These are phyloP conservation scores for Ormosia semicastrata DNA, from an alignment of 306 rosid species.

Conservation along the genomic window DNA sequence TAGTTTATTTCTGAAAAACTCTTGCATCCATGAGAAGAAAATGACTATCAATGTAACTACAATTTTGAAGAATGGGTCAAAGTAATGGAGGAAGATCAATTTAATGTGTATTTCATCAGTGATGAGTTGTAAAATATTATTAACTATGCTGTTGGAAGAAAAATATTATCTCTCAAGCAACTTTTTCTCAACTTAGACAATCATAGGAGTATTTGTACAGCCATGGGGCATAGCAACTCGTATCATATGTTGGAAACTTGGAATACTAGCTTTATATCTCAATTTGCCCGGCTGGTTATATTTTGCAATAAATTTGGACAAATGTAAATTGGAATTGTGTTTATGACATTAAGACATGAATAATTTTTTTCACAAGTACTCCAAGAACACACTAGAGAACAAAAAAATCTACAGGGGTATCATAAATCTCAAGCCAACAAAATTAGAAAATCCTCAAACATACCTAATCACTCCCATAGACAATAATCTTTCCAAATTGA, in stretches of 20 bases:
- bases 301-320: background rate
- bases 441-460: background rate
- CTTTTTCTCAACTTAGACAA: background rate
- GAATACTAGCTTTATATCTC: background rate
- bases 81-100: background rate
- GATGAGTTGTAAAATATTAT: background rate
- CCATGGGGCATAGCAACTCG: background rate
- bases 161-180: background rate
- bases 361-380: background rate
- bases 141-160: background rate
- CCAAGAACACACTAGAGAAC: background rate
- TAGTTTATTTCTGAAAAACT: background rate
- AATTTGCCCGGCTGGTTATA: background rate
- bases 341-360: background rate
- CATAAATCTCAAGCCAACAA: background rate
- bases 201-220: background rate
- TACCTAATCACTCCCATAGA: background rate
- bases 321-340: background rate
- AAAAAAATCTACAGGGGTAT: background rate
- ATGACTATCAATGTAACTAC: background rate
- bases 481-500: too few relatives aligned
- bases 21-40: background rate
- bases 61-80: background rate
- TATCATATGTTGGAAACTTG: background rate
- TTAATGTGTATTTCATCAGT: background rate